Base-by-base conservation (phyloP, 2,329 filamentous ascomycete species). In the Fusarium sterilihyphosum region DNA sequence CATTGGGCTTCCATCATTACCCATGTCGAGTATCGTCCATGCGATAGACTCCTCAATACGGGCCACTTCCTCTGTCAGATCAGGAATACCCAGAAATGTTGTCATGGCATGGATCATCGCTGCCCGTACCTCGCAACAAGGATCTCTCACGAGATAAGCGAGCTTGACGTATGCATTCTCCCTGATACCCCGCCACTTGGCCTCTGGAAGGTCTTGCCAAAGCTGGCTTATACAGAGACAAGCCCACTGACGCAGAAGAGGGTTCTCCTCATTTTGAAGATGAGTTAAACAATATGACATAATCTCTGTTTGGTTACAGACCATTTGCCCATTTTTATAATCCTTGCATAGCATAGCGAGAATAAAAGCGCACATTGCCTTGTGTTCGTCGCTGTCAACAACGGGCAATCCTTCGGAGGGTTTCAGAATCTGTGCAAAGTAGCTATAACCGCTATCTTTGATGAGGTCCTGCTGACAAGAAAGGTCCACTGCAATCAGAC, bases 351-450 rank as follows among this genome's bases (percentile, higher is more conserved):
- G 94, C 89, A 98, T 97, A 33, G 96, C 93, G 47, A 98, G 90
- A 71, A 99, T 98, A 81, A 99, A 99, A 4, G 96, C 95, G 81
- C 96, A 98, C 96, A 99, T 99, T 49, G 96, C 96, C 80, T 97
- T 94, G 85, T 99, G 96, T 84, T 98, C 96, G 76, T 95, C 94
- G 62, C 92, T 92, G 80, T 98, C 97, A 40, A 93, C 91, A 29
- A 98, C 93, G 0, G 95, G 94, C 57, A 98, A 92, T 5, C 91
- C 90, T 73, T 95, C 94, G 16, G 90, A 90, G 5, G 95, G 94
- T 79, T 95, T 96, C 73, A 98, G 88, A 61, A 98, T 98, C 71
- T 92, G 92, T 60, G 96, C 95, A 82, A 99, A 99, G 84, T 99
- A 99, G 78, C 94, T 94, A 80, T 98, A 98, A 12, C 96, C 96